A percentile compares a stretch with the other conserved stretches of the same genome.
Conservation (phyloP, 2,329 filamentous ascomycete species). For the Neopestalotiopsis rosae region DNA sequence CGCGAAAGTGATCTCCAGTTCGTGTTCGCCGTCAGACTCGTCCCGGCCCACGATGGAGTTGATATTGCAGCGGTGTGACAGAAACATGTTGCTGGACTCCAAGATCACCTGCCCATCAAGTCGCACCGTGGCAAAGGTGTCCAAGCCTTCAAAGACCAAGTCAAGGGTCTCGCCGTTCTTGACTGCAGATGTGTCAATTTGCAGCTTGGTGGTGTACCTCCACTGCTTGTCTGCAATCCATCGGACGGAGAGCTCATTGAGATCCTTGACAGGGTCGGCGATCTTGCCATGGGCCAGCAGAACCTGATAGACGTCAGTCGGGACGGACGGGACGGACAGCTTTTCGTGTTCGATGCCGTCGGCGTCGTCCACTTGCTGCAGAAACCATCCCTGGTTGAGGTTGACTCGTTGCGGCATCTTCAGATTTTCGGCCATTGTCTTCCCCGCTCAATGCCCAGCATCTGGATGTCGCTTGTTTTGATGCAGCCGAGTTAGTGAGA, state of each 20-base stretch:
- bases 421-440: too few relatives aligned
- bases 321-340: background rate
- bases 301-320: constrained; percentile 7
- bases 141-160: constrained; percentile 67
- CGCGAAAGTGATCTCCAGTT: constrained; percentile 62
- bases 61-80: constrained; percentile 61
- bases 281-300: constrained; percentile 12
- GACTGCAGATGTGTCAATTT: background rate
- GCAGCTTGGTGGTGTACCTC: background rate
- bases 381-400: constrained; percentile 4
- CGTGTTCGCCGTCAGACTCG: constrained; percentile 39
- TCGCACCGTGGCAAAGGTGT: constrained; percentile 65
- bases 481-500: too few relatives aligned
- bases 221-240: constrained; percentile 14
- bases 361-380: background rate
- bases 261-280: constrained; percentile 5
- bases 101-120: constrained; percentile 61
- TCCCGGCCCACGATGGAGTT: constrained; percentile 42
- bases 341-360: background rate
- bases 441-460: background rate
- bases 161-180: background rate
- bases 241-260: constrained; percentile 15
- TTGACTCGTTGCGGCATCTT: background rate
- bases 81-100: constrained; percentile 67
- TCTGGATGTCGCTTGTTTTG: too few relatives aligned